Percentiles rank a stretch among this genome's conserved stretches.
phyloP scores from a whole-genome alignment of 352 stramenopile genomes.

The Phytophthora macrochlamydospora region DNA sequence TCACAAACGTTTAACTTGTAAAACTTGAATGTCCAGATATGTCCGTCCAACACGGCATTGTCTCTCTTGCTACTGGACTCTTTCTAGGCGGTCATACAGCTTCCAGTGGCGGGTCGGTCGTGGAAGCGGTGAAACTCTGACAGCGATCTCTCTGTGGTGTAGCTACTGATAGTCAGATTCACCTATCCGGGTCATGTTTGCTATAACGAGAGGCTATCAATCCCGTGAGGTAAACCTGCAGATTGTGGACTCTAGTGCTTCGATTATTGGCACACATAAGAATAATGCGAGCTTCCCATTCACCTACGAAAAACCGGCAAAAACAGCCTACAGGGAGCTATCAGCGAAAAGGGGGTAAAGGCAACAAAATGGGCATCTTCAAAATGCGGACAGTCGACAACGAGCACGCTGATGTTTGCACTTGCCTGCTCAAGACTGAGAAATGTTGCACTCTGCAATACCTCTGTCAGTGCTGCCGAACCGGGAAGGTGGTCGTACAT shows the following conservation, averaged over 20 bases:
- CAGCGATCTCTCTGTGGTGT: constrained; percentile 4
- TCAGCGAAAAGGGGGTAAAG: background rate
- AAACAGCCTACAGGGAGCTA: background rate
- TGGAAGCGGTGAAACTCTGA: constrained; percentile 7
- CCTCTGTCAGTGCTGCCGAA: background rate
- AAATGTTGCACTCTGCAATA: background rate
- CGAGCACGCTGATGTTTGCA: background rate
- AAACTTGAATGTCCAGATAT: background rate
- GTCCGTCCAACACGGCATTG: constrained; percentile 9
- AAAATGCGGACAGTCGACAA: background rate
- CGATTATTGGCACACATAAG: constrained; percentile 14
- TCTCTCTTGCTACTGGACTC: constrained; percentile 5
- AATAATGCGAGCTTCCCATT: constrained; percentile 3
- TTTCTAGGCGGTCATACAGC: constrained; percentile 5
- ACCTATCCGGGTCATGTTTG: constrained; percentile 7
- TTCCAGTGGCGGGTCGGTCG: background rate
- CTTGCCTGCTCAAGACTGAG: background rate
- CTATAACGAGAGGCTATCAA: constrained; percentile 16
- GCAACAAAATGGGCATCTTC: background rate
- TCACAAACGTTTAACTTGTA: background rate
- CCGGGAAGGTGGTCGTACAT: background rate
- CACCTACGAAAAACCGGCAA: constrained; percentile 4
- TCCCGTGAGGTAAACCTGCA: constrained; percentile 9
- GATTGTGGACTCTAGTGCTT: constrained; percentile 3
- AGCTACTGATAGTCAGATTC: constrained; percentile 9